Conservation (phyloP, 495 filamentous ascomycete species). For the Talaromyces borbonicus region DNA sequence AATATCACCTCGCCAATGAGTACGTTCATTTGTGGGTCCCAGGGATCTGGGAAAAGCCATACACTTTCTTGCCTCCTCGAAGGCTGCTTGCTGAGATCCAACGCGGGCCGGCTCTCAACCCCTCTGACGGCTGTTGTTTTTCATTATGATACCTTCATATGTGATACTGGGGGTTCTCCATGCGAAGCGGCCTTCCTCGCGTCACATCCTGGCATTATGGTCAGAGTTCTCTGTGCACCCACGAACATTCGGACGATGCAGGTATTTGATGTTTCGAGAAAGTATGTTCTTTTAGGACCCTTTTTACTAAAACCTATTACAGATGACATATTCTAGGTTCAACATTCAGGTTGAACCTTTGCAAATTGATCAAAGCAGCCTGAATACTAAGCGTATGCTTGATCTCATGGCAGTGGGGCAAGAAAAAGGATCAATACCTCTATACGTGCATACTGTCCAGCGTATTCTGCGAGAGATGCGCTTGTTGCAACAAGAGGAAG, state of each 20-base stretch:
- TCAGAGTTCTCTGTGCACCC: slow-evolving; percentile 54
- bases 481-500: slow-evolving; percentile 28
- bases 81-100: slow-evolving; percentile 41
- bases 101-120: slow-evolving; percentile 28
- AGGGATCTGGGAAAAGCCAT: slow-evolving; percentile 70
- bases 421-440: slow-evolving; percentile 33
- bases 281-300: not conserved
- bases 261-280: slow-evolving; percentile 15
- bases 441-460: slow-evolving; percentile 52
- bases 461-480: slow-evolving; percentile 54
- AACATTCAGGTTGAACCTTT: slow-evolving; percentile 43
- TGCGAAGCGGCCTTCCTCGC: slow-evolving; percentile 64
- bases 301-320: not conserved
- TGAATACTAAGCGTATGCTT: slow-evolving; percentile 55
- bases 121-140: slow-evolving; percentile 59
- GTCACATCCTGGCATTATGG: slow-evolving; percentile 40
- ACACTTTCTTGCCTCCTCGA: slow-evolving; percentile 63
- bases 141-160: slow-evolving; percentile 55
- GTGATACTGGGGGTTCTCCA: slow-evolving; percentile 39
- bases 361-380: slow-evolving; percentile 44
- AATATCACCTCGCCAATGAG: slow-evolving; percentile 60
- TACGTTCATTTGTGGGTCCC: slow-evolving; percentile 66
- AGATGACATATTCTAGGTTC: slow-evolving; percentile 17
- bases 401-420: slow-evolving; percentile 56
- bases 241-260: slow-evolving; percentile 44